Percentiles rank a stretch among this genome's conserved stretches.
These are phyloP conservation scores for Ganoderma sinense DNA, from an alignment of 1,284 basidiomycete genomes.

Conservation along the genomic window DNA sequence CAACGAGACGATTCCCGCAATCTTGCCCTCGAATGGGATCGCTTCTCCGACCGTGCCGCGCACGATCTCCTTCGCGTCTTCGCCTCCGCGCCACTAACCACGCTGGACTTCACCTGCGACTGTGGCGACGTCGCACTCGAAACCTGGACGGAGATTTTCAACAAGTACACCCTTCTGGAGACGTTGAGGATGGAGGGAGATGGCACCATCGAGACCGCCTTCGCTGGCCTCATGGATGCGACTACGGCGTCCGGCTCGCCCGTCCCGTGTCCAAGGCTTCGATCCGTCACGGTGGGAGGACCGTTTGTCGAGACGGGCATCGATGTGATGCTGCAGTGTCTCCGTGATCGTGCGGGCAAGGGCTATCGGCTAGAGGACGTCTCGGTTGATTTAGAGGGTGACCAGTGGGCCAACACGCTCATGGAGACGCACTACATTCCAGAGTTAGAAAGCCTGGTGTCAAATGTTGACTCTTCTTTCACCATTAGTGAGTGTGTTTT, in stretches of 20 bases:
- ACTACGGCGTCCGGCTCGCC: neutral
- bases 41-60: neutral
- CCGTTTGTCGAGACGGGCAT: neutral
- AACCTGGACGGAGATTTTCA: neutral
- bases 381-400: neutral
- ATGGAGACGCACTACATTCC: neutral
- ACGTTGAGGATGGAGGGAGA: neutral
- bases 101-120: neutral
- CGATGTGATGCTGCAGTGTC: neutral
- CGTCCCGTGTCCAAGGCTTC: neutral
- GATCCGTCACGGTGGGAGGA: neutral
- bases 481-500: neutral
- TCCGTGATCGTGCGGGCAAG: neutral
- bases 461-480: neutral
- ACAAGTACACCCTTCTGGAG: neutral
- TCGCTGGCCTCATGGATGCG: neutral
- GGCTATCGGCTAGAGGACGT: neutral
- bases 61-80: neutral
- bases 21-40: neutral
- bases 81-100: neutral
- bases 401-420: neutral
- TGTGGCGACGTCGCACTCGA: neutral
- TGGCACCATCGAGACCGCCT: neutral
- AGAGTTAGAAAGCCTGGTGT: neutral
- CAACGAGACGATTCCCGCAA: neutral